phyloP scores from a whole-genome alignment of 192 early-diverging fungal species.

The Coemansia guatemalensis region DNA sequence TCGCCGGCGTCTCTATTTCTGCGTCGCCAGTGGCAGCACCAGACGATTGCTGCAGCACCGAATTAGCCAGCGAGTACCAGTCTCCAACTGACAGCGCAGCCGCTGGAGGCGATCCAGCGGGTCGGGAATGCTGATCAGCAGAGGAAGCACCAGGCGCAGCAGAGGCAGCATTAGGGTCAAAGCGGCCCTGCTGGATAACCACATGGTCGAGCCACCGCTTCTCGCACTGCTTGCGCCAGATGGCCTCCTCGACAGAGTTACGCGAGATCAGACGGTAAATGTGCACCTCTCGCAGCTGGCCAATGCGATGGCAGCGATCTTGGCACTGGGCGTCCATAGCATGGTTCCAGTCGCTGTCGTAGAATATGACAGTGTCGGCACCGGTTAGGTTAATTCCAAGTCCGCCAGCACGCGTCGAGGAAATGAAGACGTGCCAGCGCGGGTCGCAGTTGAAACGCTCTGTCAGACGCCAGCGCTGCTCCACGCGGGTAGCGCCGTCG shows the following conservation, averaged over 20 bases:
- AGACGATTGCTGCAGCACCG: constrained; percentile 25
- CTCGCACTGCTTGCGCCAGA: constrained; percentile 75
- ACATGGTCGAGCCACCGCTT: constrained; percentile 77
- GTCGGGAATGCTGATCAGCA: neutral
- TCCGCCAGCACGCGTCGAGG: constrained; percentile 93
- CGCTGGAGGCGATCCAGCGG: constrained; percentile 1
- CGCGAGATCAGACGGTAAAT: constrained; percentile 76
- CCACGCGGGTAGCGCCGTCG: constrained; percentile 86
- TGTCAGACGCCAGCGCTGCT: constrained; percentile 85
- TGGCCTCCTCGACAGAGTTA: constrained; percentile 74
- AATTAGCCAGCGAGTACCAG: constrained; percentile 43
- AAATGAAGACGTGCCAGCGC: constrained; percentile 88
- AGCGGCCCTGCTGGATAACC: constrained; percentile 77
- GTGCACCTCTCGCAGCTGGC: constrained; percentile 81
- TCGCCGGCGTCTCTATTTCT: neutral
- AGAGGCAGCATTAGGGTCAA: constrained; percentile 59
- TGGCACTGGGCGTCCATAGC: constrained; percentile 96
- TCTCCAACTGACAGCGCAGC: constrained; percentile 24
- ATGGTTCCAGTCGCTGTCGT: constrained; percentile 92
- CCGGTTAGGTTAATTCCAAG: constrained; percentile 94
- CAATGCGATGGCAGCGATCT: constrained; percentile 95
- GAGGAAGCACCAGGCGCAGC: neutral
- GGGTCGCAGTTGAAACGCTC: constrained; percentile 93
- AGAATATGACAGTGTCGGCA: constrained; percentile 96
- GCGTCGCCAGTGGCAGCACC: neutral